These are phyloP conservation scores for Paramecium sexaurelia DNA, from an alignment of 73 alveolate genomes.

Conservation along the genomic window DNA sequence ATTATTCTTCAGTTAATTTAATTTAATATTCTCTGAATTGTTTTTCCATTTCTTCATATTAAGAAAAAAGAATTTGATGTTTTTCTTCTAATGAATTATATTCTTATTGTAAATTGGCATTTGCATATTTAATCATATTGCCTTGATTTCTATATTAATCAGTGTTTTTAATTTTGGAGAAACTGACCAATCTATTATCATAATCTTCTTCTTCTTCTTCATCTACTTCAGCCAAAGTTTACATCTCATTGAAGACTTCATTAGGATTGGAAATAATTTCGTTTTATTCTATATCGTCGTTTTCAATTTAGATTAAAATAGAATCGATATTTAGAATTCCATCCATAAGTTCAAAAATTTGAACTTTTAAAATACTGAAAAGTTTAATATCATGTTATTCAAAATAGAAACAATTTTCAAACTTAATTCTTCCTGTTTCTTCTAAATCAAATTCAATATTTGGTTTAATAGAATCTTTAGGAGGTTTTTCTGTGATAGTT, in stretches of 20 bases:
- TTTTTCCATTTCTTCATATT: conserved; percentile 12
- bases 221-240: not conserved
- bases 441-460: conserved; percentile 19
- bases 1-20: not conserved
- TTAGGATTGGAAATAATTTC: not conserved
- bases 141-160: not conserved
- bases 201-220: not conserved
- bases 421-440: conserved; percentile 19
- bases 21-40: not conserved
- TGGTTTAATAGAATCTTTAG: conserved; percentile 5
- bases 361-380: not conserved
- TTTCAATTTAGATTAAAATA: not conserved
- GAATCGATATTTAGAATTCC: conserved; percentile 7
- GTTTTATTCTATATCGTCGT: not conserved
- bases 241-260: not conserved
- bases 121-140: not conserved
- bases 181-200: not conserved
- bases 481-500: not conserved
- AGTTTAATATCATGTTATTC: conserved; percentile 5
- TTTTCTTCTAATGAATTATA: not conserved
- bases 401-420: not conserved
- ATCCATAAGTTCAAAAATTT: conserved; percentile 18
- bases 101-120: conserved; percentile 1
- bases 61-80: not conserved
- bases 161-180: not conserved